Base-by-base conservation (phyloP, 139 green algal species). In the Coelastrella sp. region DNA sequence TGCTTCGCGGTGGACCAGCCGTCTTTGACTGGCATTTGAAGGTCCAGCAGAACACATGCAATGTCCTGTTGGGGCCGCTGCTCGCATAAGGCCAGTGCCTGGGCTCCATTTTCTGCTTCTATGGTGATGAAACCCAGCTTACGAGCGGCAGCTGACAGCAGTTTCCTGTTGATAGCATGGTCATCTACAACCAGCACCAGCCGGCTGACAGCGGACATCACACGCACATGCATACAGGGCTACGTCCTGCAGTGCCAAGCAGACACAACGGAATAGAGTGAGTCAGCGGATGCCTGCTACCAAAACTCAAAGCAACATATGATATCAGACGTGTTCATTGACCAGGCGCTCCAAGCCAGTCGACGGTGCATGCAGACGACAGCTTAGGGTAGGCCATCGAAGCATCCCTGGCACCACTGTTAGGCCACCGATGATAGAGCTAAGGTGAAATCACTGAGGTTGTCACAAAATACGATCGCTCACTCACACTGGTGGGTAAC, bases 1-100 rank as follows among this genome's bases (percentile, higher is more conserved):
- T 45, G 32, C 73, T 38, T n/a, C 4, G 75, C 75, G 23, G 75
- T 71, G 11, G 21, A 37, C 75, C 75, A 82, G 35, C 75, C 75
- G 27, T 82, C 75, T 13, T 71, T 6, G 15, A 71, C 53, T 53
- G 75, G 75, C 75, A 82, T 82, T 37, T 82, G 75, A 13, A 82
- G 53, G 53, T 82, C 75, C 35, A 82, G 45, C 6, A 82, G 38
- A 6, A 82, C 62, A n/a, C 71, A 79, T 2, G 71, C 41, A 43
- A 60, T 62, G 30, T 45, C 43, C 72, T 80, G 30, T 40, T 79
- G 9, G 32, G 43, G 30, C 32, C 34, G 45, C 27, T 66, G 41
- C 27, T 27, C 62, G 19, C 30, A 48, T 32, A 74, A 11, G 13
- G 21, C 66, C 4, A 74, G 35, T 5, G 66, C 75, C 19, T 82